Evolutionary conservation across 768 basidiomycete genomes (phyloP).

Genomic region (Dioszegia crocea): DNA sequence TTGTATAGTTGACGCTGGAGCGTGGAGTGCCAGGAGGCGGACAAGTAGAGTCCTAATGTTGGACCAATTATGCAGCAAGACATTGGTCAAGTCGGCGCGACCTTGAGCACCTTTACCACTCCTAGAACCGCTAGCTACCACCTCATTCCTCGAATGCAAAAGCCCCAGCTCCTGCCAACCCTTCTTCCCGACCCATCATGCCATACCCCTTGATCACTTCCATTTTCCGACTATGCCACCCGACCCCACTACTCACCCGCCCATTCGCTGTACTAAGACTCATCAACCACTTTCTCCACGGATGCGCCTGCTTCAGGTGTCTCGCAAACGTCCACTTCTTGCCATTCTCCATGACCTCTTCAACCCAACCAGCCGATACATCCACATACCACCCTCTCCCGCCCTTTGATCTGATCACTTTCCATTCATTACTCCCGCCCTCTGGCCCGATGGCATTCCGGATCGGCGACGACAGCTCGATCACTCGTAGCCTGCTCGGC

Average conservation of each 20-base stretch:
- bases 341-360: slow-evolving; percentile 14
- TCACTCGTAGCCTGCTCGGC: slow-evolving; percentile 69
- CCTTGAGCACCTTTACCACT: too few species aligned
- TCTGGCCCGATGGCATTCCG: slow-evolving; percentile 61
- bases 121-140: too few species aligned
- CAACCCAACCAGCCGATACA: slow-evolving; percentile 76
- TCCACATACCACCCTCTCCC: slow-evolving; percentile 94
- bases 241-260: slow-evolving; percentile 82
- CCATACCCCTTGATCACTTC: slow-evolving; percentile 90
- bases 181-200: slow-evolving; percentile 86
- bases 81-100: too few species aligned
- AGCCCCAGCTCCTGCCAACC: slow-evolving; percentile 86
- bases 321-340: slow-evolving; percentile 33
- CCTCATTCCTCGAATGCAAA: slow-evolving; percentile 85
- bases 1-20: too few species aligned
- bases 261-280: slow-evolving; percentile 74
- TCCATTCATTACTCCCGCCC: slow-evolving; percentile 67
- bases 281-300: slow-evolving; percentile 67
- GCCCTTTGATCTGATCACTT: slow-evolving; percentile 84
- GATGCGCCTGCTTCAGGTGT: slow-evolving; percentile 56
- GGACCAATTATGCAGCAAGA: too few species aligned
- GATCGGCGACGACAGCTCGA: slow-evolving; percentile 73
- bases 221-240: slow-evolving; percentile 97
- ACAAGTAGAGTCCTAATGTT: background rate
- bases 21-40: background rate